Percentiles rank a stretch among this genome's conserved stretches.
Conservation (phyloP, 2,329 filamentous ascomycete species). For the Microdochium bolleyi region DNA sequence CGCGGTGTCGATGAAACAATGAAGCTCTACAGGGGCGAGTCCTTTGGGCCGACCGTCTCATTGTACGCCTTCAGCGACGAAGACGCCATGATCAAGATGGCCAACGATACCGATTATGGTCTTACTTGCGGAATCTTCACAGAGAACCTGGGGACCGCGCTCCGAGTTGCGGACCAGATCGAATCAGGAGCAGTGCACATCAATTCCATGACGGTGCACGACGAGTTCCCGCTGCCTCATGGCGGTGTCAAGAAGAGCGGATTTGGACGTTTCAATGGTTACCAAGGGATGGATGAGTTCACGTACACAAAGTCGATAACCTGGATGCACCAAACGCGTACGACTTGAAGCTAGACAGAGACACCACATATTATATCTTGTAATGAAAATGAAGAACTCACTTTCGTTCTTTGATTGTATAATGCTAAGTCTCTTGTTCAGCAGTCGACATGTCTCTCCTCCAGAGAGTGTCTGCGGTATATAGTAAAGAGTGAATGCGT, state of each 20-base stretch:
- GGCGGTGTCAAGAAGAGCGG: constrained; percentile 40
- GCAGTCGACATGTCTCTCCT: too few relatives aligned
- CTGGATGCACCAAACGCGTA: too few relatives aligned
- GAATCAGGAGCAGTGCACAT: constrained; percentile 47
- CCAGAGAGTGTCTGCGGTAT: too few relatives aligned
- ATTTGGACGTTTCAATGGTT: constrained; percentile 35
- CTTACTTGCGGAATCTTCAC: constrained; percentile 53
- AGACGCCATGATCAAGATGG: constrained; percentile 49
- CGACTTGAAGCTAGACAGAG: too few relatives aligned
- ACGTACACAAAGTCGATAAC: constrained; percentile 29
- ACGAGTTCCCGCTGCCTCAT: constrained; percentile 34
- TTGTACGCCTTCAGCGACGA: constrained; percentile 44
- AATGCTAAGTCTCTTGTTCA: too few relatives aligned
- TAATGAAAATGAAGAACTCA: too few relatives aligned
- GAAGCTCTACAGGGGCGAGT: constrained; percentile 52
- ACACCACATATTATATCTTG: too few relatives aligned
- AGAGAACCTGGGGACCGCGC: constrained; percentile 37
- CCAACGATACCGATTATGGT: constrained; percentile 59
- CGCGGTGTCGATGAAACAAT: constrained; percentile 47
- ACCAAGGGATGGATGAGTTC: constrained; percentile 36
- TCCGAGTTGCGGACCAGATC: constrained; percentile 35
- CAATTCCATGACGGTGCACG: constrained; percentile 41
- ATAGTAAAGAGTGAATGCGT: too few relatives aligned
- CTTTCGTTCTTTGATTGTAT: too few relatives aligned
- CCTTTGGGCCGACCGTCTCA: constrained; percentile 53